Conservation (phyloP, 1,139 yeast species). For the Taiozyma sp. region DNA sequence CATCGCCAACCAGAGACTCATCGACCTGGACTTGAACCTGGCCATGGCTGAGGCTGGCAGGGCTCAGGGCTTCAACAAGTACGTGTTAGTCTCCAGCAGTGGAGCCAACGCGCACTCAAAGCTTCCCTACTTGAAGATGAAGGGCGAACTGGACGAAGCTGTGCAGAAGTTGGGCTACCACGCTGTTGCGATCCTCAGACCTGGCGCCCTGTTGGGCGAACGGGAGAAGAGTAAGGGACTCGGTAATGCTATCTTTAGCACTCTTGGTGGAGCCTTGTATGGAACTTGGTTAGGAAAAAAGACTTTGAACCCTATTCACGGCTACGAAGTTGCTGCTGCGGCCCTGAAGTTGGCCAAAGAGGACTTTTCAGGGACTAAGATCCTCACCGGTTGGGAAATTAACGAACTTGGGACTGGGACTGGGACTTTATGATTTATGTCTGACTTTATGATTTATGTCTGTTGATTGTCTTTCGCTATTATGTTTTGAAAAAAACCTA, state of each 20-base stretch:
- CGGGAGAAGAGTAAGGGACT: slow-evolving; percentile 40
- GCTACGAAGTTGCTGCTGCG: slow-evolving; percentile 23
- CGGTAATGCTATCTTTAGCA: slow-evolving; percentile 3
- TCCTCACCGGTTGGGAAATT: slow-evolving; percentile 15
- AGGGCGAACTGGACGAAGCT: slow-evolving; percentile 62
- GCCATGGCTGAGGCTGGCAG: slow-evolving; percentile 67
- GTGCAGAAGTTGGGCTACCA: slow-evolving; percentile 53
- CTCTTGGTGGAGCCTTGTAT: slow-evolving; percentile 5
- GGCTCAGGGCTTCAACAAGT: slow-evolving; percentile 55
- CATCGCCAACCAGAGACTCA: slow-evolving; percentile 52
- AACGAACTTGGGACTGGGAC: slow-evolving; percentile 4
- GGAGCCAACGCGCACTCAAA: slow-evolving; percentile 52
- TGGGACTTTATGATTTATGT: no score
- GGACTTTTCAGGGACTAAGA: slow-evolving; percentile 11
- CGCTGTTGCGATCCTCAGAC: slow-evolving; percentile 63
- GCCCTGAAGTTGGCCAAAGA: slow-evolving; percentile 15
- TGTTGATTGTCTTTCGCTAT: no score
- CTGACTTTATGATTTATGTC: not conserved
- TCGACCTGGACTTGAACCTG: slow-evolving; percentile 66
- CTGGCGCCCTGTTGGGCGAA: slow-evolving; percentile 62
- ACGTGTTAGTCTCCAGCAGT: slow-evolving; percentile 53
- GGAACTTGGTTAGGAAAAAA: slow-evolving; percentile 10
- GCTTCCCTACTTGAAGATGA: slow-evolving; percentile 53
- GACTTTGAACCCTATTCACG: slow-evolving; percentile 12
- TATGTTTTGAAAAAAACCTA: no score